These are phyloP conservation scores for Nicotiana noctiflora DNA, from an alignment of 257 asterid genomes.

Conservation along the genomic window DNA sequence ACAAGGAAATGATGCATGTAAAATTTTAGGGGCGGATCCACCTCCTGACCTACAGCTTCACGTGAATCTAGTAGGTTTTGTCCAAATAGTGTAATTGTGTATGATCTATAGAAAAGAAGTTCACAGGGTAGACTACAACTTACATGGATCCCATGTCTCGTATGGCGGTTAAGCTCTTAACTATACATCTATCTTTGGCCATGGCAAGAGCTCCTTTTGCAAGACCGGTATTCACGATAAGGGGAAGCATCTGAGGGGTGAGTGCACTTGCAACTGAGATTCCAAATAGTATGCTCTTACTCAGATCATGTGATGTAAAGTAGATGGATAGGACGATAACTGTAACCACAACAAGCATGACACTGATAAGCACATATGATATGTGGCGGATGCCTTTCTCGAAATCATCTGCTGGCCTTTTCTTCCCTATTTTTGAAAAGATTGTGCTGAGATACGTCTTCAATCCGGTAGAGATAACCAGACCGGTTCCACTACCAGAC, in stretches of 20 bases:
- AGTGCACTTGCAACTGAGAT: slow-evolving; percentile 22
- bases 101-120: too few relatives aligned
- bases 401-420: slow-evolving; percentile 12
- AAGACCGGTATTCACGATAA: slow-evolving; percentile 15
- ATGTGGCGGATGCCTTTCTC: slow-evolving; percentile 20
- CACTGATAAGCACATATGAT: slow-evolving; percentile 6
- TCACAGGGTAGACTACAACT: not conserved
- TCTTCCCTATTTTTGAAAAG: slow-evolving; percentile 13
- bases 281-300: slow-evolving; percentile 16
- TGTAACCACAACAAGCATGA: slow-evolving; percentile 10
- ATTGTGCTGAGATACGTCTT: slow-evolving; percentile 23
- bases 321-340: slow-evolving; percentile 2
- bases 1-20: too few relatives aligned
- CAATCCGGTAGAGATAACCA: slow-evolving; percentile 19
- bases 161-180: slow-evolving; percentile 14
- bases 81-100: too few relatives aligned
- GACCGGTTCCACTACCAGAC: slow-evolving; percentile 17
- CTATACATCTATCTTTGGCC: slow-evolving; percentile 18
- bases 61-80: too few relatives aligned
- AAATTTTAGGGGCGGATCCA: too few relatives aligned
- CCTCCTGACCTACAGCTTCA: too few relatives aligned
- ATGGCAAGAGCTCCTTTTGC: slow-evolving; percentile 19
- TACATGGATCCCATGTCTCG: slow-evolving; percentile 23
- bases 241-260: slow-evolving; percentile 26
- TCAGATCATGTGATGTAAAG: not conserved